These are phyloP conservation scores for Penicillium desertorum DNA, from an alignment of 495 filamentous ascomycete species.

Conservation along the genomic window DNA sequence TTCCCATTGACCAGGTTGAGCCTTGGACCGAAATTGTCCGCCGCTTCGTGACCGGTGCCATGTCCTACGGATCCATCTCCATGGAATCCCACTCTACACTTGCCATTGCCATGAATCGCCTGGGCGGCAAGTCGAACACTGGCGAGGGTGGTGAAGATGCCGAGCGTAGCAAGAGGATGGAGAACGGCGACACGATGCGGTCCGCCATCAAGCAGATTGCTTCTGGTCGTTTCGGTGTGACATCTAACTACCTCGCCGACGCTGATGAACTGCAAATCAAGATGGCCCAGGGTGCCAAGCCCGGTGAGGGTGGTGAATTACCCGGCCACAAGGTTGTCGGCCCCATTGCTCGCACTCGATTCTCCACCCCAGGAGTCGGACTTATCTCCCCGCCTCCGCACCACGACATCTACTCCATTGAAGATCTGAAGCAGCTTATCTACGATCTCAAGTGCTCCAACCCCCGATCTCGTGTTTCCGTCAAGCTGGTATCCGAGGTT, in stretches of 20 bases:
- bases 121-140: constrained; percentile 98
- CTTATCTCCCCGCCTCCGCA: constrained; percentile 98
- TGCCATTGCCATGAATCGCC: constrained; percentile 95
- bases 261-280: constrained; percentile 99
- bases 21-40: constrained; percentile 99
- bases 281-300: constrained; percentile 99
- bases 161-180: constrained; percentile 79
- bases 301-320: constrained; percentile 96
- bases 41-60: constrained; percentile 97
- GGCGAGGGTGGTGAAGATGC: constrained; percentile 98
- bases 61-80: constrained; percentile 99
- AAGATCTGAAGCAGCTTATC: constrained; percentile 98
- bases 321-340: constrained; percentile 98
- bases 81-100: constrained; percentile 99
- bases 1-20: constrained; percentile 97
- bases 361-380: constrained; percentile 98
- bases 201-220: constrained; percentile 99
- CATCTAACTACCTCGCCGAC: constrained; percentile 96
- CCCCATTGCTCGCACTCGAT: constrained; percentile 91
- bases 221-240: constrained; percentile 97
- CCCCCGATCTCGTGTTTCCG: constrained; percentile 90
- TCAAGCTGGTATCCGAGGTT: constrained; percentile 98
- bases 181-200: constrained; percentile 97
- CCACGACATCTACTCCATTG: constrained; percentile 99
- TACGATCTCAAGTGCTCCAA: constrained; percentile 99